These are phyloP conservation scores for Aethionema arabicum DNA, from an alignment of 345 rosid species.

Conservation along the genomic window DNA sequence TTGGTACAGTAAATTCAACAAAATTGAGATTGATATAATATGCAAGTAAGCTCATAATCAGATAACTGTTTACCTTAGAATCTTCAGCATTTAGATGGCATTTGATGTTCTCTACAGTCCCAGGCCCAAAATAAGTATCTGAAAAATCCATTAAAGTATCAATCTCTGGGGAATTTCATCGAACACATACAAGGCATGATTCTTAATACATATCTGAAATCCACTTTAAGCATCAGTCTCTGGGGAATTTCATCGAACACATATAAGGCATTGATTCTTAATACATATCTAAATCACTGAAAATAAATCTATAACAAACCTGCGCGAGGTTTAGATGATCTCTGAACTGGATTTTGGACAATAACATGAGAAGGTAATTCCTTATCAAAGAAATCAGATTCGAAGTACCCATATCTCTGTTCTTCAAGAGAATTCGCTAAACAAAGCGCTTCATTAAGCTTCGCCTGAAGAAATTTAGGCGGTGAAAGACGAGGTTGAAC, in stretches of 20 bases:
- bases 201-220: conserved; percentile 1
- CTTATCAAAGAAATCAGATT: conserved; percentile 66
- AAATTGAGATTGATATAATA: conserved; percentile 1
- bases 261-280: conserved; percentile 23
- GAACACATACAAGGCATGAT: conserved; percentile 25
- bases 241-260: conserved; percentile 20
- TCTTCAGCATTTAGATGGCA: conserved; percentile 61
- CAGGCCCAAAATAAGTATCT: conserved; percentile 84
- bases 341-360: conserved; percentile 77
- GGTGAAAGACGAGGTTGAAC: conserved; percentile 91
- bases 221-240: conserved; percentile 20
- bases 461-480: conserved; percentile 61
- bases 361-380: conserved; percentile 69
- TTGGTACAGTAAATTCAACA: conserved; percentile 17
- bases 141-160: conserved; percentile 20
- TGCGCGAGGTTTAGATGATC: conserved; percentile 63
- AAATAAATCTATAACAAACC: conserved; percentile 38
- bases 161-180: conserved; percentile 24
- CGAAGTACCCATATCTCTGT: conserved; percentile 80
- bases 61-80: conserved; percentile 56
- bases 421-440: conserved; percentile 94
- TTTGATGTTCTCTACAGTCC: conserved; percentile 67
- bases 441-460: conserved; percentile 85
- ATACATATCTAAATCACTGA: background rate
- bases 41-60: no score